Evolutionary conservation across 768 basidiomycete genomes (phyloP).

Genomic region (Sistotremastrum suecicum): DNA sequence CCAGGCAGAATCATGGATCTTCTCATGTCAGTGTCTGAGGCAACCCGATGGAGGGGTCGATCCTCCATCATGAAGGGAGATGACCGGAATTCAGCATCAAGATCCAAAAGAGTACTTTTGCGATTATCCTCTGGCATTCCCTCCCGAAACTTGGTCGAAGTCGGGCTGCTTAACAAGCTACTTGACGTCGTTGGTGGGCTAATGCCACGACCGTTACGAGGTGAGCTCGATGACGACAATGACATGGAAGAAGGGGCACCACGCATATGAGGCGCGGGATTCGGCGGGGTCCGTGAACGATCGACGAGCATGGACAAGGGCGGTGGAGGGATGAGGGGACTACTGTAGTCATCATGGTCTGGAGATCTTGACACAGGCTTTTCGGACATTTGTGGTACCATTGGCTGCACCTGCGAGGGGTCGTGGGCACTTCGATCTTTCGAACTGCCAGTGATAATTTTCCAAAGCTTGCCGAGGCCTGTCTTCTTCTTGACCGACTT

Average conservation of each 20-base stretch:
- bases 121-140: too few relatives aligned
- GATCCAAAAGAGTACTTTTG: not conserved
- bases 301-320: conserved; percentile 77
- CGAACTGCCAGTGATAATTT: conserved; percentile 46
- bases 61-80: conserved; percentile 11
- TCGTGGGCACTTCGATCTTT: conserved; percentile 18
- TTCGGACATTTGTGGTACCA: conserved; percentile 22
- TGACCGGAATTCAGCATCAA: conserved; percentile 12
- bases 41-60: conserved; percentile 12
- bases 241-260: too few relatives aligned
- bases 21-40: conserved; percentile 8
- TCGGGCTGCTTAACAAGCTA: too few relatives aligned
- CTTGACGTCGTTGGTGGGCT: too few relatives aligned
- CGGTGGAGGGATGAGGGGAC: conserved; percentile 80
- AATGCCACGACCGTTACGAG: too few relatives aligned
- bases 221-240: too few relatives aligned
- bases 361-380: too few relatives aligned
- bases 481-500: conserved; percentile 68
- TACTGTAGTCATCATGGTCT: conserved; percentile 39
- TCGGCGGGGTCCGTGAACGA: conserved; percentile 29
- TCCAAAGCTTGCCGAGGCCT: conserved; percentile 72
- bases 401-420: conserved; percentile 22
- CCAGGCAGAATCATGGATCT: conserved; percentile 6
- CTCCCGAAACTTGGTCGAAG: too few relatives aligned
- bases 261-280: conserved; percentile 5